phyloP scores from a whole-genome alignment of 345 rosid species.

The Limnanthes douglasii region DNA sequence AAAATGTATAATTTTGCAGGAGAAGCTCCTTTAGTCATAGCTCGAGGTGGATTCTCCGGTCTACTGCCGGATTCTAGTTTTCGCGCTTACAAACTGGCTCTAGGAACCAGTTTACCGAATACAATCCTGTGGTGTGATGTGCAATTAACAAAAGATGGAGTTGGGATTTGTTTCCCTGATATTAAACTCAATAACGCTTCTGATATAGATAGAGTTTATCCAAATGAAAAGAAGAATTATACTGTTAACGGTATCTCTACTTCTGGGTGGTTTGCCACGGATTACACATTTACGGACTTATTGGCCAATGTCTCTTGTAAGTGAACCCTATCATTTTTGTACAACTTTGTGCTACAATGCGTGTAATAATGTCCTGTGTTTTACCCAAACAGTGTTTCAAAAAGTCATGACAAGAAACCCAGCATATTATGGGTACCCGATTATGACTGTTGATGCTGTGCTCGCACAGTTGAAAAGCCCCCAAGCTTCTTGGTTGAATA shows the following conservation, averaged over 20 bases:
- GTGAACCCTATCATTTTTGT: slow-evolving; percentile 3
- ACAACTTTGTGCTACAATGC: slow-evolving; percentile 1
- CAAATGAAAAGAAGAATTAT: slow-evolving; percentile 12
- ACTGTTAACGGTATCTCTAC: slow-evolving; percentile 37
- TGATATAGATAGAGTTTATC: slow-evolving; percentile 1
- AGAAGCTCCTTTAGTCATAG: slow-evolving; percentile 37
- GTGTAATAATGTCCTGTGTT: slow-evolving; percentile 4
- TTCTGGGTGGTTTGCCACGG: slow-evolving; percentile 30
- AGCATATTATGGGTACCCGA: slow-evolving; percentile 14
- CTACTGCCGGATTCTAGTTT: slow-evolving; percentile 44
- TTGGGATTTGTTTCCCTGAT: slow-evolving; percentile 47
- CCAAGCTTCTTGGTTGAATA: slow-evolving; percentile 47
- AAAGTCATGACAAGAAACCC: slow-evolving; percentile 22
- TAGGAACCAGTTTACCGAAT: slow-evolving; percentile 8
- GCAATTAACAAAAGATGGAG: slow-evolving; percentile 59
- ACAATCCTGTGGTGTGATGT: slow-evolving; percentile 50
- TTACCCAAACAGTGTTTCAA: slow-evolving; percentile 28
- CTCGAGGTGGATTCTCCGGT: slow-evolving; percentile 75
- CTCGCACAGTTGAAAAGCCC: slow-evolving; percentile 18
- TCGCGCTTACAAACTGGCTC: slow-evolving; percentile 15
- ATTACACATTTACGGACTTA: slow-evolving; percentile 23
- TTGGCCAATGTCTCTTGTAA: slow-evolving; percentile 15
- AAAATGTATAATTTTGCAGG: slow-evolving; percentile 20
- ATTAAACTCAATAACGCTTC: slow-evolving; percentile 33
- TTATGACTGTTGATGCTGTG: slow-evolving; percentile 20